Base-by-base conservation (phyloP, 768 basidiomycete genomes). In the Suillus paluster region DNA sequence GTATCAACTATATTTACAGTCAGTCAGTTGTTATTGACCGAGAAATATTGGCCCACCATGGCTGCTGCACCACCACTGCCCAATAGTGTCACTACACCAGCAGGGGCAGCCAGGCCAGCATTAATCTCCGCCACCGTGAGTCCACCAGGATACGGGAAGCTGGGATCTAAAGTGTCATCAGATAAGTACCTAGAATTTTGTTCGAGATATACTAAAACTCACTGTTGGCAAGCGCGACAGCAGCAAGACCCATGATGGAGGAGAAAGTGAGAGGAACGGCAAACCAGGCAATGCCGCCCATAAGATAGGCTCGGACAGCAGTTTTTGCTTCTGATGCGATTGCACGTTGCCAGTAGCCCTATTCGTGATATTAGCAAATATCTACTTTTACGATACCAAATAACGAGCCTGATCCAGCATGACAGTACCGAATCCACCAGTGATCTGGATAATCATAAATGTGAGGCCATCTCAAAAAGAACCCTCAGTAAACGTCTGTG, bases 221-320 rank as follows among this genome's bases (percentile, higher is more conserved):
- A 66, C 66, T 56, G 23, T 62, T 67, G 45, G 62, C 54, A 17
- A 75, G 68, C 19, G 70, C 76, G 49, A 71, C 67, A 7, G 71
- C 74, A 34, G 71, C 66, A n/a, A 78, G 70, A 21, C 78, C 77
- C 62, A 79, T 72, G 23, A 68, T 71, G 0, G 79, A 78, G 11
- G 75, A 79, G 52, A 75, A 76, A 2, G 73, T 67, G 45, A 78
- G 78, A 14, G 79, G 78, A 23, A 79, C 75, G 8, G 76, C 74
- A 38, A 79, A 78, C 77, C 77, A 78, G 7, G 77, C 74, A 54
- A 80, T 63, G 15, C 78, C 79, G 19, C 78, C 78, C 30, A 78
- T 68, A 56, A 80, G 69, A 63, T 78, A 79, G 0, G 77, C 77
- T n/a, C 68, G 70, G 30, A 74, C 76, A 3, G 77, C 75, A n/a